Conservation (phyloP, 2,329 filamentous ascomycete genomes). For the Fusarium cyanostomum region DNA sequence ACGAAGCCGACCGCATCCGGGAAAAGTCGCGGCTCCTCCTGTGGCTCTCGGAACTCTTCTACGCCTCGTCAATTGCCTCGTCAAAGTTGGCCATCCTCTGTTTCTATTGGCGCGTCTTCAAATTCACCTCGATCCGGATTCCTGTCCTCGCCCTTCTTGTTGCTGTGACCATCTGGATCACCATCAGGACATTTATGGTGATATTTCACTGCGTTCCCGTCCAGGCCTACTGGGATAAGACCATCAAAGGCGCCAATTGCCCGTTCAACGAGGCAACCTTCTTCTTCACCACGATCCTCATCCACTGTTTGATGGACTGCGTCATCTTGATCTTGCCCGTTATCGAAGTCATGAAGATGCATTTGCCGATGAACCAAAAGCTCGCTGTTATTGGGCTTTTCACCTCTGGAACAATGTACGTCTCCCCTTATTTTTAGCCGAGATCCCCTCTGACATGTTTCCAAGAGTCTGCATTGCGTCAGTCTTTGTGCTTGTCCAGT, state of each 20-base stretch:
- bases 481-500: slow-evolving; percentile 21
- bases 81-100: slow-evolving; percentile 43
- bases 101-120: slow-evolving; percentile 47
- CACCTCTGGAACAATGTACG: slow-evolving; percentile 19
- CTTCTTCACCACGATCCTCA: slow-evolving; percentile 46
- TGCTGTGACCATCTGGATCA: slow-evolving; percentile 39
- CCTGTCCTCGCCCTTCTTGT: slow-evolving; percentile 38
- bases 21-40: slow-evolving; percentile 24
- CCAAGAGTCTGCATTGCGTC: slow-evolving; percentile 32
- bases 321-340: slow-evolving; percentile 15
- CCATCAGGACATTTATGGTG: slow-evolving; percentile 44
- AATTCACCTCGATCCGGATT: slow-evolving; percentile 38
- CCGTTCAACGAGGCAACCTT: slow-evolving; percentile 44
- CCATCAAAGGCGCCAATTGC: slow-evolving; percentile 40
- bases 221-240: slow-evolving; percentile 45
- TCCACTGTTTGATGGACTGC: slow-evolving; percentile 42
- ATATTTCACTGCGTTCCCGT: slow-evolving; percentile 49
- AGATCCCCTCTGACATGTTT: rapidly evolving
- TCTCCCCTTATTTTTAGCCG: rapidly evolving
- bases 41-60: slow-evolving; percentile 31
- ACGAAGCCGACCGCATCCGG: not conserved
- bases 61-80: slow-evolving; percentile 41
- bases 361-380: slow-evolving; percentile 7
- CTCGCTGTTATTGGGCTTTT: slow-evolving; percentile 20
- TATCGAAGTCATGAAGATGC: slow-evolving; percentile 29